These are phyloP conservation scores for Naegleria lovaniensis DNA, from an alignment of 208 protist species.

Conservation along the genomic window DNA sequence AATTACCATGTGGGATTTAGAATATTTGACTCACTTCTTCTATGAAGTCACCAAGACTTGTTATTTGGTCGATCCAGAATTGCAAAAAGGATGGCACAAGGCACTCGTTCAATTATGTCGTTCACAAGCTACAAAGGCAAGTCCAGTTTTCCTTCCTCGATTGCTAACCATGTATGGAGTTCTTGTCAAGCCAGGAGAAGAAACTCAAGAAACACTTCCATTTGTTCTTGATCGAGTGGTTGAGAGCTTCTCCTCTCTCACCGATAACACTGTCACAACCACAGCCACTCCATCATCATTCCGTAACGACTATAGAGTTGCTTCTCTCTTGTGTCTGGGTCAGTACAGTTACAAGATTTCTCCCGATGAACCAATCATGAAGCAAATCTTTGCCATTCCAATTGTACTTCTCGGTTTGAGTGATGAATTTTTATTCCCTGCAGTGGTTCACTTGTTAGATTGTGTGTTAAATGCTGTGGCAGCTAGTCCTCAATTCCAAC, in stretches of 20 bases:
- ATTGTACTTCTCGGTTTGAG: neutral
- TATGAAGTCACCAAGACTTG: neutral
- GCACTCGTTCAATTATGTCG: neutral
- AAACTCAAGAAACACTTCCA: neutral
- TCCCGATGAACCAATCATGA: constrained; percentile 6
- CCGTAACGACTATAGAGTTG: neutral
- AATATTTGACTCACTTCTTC: neutral
- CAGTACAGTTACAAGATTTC: constrained; percentile 8
- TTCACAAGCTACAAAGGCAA: neutral
- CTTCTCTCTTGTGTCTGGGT: neutral
- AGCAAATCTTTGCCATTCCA: neutral
- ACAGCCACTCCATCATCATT: neutral
- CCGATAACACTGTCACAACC: too few species aligned
- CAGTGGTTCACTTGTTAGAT: neutral
- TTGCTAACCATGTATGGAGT: neutral
- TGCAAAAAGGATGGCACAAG: neutral
- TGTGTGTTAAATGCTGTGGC: neutral
- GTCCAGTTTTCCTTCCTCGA: neutral
- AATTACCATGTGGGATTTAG: neutral
- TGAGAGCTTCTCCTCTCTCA: neutral
- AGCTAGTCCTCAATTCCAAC: neutral
- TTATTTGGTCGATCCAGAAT: neutral
- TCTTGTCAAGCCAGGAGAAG: neutral
- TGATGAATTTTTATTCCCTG: neutral
- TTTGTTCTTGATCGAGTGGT: neutral